Conservation (phyloP, 2,329 filamentous ascomycete species). For the Ophidiomyces ophidiicola region DNA sequence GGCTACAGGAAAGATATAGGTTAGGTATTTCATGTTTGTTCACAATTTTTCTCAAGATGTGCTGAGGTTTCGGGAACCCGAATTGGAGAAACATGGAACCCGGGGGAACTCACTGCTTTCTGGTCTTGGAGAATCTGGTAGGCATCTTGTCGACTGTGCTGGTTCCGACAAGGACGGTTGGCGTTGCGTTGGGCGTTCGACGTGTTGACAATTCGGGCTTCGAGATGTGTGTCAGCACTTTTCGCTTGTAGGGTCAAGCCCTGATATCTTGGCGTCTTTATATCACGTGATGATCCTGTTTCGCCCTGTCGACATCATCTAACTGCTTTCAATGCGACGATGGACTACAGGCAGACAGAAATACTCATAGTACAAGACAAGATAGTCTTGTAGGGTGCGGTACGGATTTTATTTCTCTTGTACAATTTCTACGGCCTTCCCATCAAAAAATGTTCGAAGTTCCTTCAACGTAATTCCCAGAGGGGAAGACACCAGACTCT, state of each 20-base stretch:
- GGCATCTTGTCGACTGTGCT: slow-evolving; percentile 38
- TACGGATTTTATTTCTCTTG: background rate
- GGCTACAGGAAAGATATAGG: slow-evolving; percentile 41
- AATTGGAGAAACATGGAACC: slow-evolving; percentile 1
- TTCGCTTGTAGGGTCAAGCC: slow-evolving; percentile 14
- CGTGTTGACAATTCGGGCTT: slow-evolving; percentile 16
- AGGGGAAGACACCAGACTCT: slow-evolving; percentile 41
- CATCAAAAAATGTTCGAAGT: slow-evolving; percentile 5
- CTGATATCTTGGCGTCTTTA: slow-evolving; percentile 12
- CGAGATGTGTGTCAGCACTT: slow-evolving; percentile 6
- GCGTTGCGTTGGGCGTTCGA: slow-evolving; percentile 26
- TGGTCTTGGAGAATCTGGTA: slow-evolving; percentile 41
- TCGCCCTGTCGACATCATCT: too few relatives aligned
- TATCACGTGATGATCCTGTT: too few relatives aligned
- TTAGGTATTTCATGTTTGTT: slow-evolving; percentile 3
- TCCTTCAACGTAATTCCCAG: slow-evolving; percentile 1
- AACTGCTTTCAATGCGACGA: too few relatives aligned
- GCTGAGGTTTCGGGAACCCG: background rate
- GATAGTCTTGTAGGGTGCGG: background rate
- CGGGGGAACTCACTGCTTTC: slow-evolving; percentile 35
- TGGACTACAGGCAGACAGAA: too few relatives aligned
- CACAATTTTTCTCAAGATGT: background rate
- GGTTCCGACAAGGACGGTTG: slow-evolving; percentile 29
- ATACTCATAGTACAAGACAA: too few relatives aligned
- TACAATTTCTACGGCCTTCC: background rate